These are phyloP conservation scores for Gymnopilus junonius DNA, from an alignment of 768 basidiomycete species.

Conservation along the genomic window DNA sequence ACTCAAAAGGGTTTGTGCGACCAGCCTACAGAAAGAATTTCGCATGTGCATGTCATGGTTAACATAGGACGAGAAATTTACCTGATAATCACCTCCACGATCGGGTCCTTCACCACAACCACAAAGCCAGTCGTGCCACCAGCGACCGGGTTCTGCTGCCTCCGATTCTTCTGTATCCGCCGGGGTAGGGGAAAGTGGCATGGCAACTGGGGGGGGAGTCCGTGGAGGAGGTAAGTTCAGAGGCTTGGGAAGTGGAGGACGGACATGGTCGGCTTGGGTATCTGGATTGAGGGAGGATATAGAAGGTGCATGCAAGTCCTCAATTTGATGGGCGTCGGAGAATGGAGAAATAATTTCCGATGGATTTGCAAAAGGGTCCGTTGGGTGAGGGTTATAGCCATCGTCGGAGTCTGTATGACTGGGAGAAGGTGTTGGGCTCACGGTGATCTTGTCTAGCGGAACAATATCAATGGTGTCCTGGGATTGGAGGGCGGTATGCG, in stretches of 20 bases:
- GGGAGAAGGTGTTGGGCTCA: slow-evolving; percentile 43
- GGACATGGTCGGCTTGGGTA: background rate
- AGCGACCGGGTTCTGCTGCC: slow-evolving; percentile 39
- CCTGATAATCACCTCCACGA: slow-evolving; percentile 75
- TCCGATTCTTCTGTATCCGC: slow-evolving; percentile 28
- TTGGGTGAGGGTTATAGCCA: slow-evolving; percentile 25
- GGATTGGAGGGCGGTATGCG: slow-evolving; percentile 53
- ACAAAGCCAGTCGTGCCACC: slow-evolving; percentile 91
- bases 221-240: slow-evolving; percentile 65
- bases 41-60: background rate
- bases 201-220: slow-evolving; percentile 47
- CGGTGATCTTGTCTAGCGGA: slow-evolving; percentile 57
- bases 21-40: slow-evolving; percentile 55
- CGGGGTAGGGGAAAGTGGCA: slow-evolving; percentile 40
- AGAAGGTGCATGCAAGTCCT: slow-evolving; percentile 1
- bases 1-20: slow-evolving; percentile 71
- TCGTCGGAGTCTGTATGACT: slow-evolving; percentile 32
- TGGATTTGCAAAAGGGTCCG: slow-evolving; percentile 56
- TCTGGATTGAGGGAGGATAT: slow-evolving; percentile 6
- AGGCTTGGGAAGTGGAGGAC: slow-evolving; percentile 53
- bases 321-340: slow-evolving; percentile 36
- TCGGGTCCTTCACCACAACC: slow-evolving; percentile 79
- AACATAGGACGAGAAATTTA: slow-evolving; percentile 30
- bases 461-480: slow-evolving; percentile 57
- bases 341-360: slow-evolving; percentile 53